These are phyloP conservation scores for Limnanthes douglasii DNA, from an alignment of 345 rosid genomes.

Conservation along the genomic window DNA sequence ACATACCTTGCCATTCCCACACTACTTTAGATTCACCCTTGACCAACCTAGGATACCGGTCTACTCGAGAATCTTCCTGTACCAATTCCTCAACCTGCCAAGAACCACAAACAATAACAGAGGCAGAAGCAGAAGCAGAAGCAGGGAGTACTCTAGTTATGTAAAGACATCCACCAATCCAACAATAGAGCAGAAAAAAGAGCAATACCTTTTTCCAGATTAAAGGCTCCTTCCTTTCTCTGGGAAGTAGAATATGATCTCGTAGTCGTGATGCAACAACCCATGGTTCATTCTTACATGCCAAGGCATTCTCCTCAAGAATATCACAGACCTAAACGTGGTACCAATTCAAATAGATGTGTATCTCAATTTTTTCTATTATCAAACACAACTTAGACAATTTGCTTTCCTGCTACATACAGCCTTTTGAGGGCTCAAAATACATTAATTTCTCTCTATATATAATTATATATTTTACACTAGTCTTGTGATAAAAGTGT, in stretches of 20 bases:
- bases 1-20: constrained; percentile 96
- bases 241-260: constrained; percentile 73
- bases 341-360: neutral
- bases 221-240: constrained; percentile 68
- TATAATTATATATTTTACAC: too few relatives aligned
- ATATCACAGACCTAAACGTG: constrained; percentile 56
- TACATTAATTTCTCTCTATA: too few relatives aligned
- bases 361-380: neutral
- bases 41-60: constrained; percentile 60
- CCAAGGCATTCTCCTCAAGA: constrained; percentile 78
- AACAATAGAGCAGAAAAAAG: neutral
- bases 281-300: constrained; percentile 58
- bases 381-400: neutral
- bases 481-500: too few relatives aligned
- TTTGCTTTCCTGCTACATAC: too few relatives aligned
- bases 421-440: too few relatives aligned
- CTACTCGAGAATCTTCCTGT: constrained; percentile 84
- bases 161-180: too few relatives aligned
- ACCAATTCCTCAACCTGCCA: constrained; percentile 73
- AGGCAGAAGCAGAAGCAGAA: neutral
- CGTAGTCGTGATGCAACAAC: constrained; percentile 70
- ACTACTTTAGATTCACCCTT: constrained; percentile 89
- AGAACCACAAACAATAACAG: constrained; percentile 2
- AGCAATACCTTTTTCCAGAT: constrained; percentile 72
- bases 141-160: too few relatives aligned